Percentiles rank a stretch among this genome's conserved stretches.
Evolutionary conservation across 257 asterid genomes (phyloP).

Genomic region (Jacaranda mimosifolia): DNA sequence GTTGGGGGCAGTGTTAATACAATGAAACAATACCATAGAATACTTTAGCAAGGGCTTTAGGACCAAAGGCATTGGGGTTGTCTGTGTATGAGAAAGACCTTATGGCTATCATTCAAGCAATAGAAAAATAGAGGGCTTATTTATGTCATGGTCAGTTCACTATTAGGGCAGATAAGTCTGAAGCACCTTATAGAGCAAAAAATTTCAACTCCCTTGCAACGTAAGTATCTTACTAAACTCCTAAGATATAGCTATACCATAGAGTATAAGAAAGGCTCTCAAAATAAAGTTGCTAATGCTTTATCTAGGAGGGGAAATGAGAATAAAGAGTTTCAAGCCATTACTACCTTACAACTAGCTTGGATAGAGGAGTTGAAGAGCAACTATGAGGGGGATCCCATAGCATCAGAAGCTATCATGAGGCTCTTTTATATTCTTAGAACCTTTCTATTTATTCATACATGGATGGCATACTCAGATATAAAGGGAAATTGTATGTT

Average conservation of each 20-base stretch:
- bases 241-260: background rate
- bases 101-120: background rate
- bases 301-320: background rate
- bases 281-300: background rate
- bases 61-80: background rate
- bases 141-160: background rate
- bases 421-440: too few species aligned
- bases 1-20: too few species aligned
- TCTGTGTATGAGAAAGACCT: background rate
- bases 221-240: too few species aligned
- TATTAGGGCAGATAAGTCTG: background rate
- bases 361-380: background rate
- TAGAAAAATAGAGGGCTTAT: background rate
- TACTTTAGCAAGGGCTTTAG: background rate
- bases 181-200: background rate
- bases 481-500: too few species aligned
- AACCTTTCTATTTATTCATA: too few species aligned
- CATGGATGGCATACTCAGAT: too few species aligned
- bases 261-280: background rate
- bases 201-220: background rate
- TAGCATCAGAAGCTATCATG: too few species aligned
- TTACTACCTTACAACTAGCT: background rate
- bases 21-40: too few species aligned
- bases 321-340: too few species aligned
- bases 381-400: too few species aligned